A percentile compares a stretch with the other conserved stretches of the same genome.
These are phyloP conservation scores for Ophiocordyceps robertsii DNA, from an alignment of 2,329 filamentous ascomycete species.

Conservation along the genomic window DNA sequence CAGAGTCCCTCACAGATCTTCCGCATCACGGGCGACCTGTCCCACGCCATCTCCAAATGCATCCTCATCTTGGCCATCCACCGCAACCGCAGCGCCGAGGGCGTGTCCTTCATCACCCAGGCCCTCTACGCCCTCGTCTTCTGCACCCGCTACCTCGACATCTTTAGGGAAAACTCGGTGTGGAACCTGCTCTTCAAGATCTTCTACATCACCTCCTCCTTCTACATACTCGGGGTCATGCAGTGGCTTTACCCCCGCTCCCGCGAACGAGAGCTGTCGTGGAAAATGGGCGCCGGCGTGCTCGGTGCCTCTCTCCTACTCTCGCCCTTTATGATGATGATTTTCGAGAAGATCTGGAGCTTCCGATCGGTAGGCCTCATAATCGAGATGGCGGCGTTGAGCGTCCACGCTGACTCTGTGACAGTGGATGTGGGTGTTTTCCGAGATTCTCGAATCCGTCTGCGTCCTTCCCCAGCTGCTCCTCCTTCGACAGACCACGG, in stretches of 20 bases:
- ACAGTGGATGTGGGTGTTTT: slow-evolving; percentile 77
- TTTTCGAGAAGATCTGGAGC: slow-evolving; percentile 43
- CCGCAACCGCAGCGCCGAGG: slow-evolving; percentile 75
- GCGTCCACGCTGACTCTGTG: slow-evolving; percentile 5
- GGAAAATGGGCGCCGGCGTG: slow-evolving; percentile 70
- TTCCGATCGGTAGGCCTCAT: slow-evolving; percentile 31
- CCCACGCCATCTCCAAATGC: slow-evolving; percentile 74
- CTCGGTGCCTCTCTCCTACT: slow-evolving; percentile 50
- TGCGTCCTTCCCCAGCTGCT: slow-evolving; percentile 85
- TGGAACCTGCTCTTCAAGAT: slow-evolving; percentile 82
- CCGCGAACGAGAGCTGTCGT: slow-evolving; percentile 82
- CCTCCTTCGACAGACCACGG: slow-evolving; percentile 83
- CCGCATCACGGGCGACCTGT: slow-evolving; percentile 70
- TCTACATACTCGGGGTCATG: slow-evolving; percentile 84
- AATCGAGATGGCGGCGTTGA: fast-evolving
- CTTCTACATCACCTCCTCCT: slow-evolving; percentile 71
- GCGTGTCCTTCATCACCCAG: slow-evolving; percentile 86
- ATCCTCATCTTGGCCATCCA: slow-evolving; percentile 89
- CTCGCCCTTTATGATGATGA: slow-evolving; percentile 59
- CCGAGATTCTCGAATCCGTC: slow-evolving; percentile 80
- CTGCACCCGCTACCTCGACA: slow-evolving; percentile 71
- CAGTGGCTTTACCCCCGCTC: slow-evolving; percentile 74
- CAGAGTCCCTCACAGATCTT: slow-evolving; percentile 34
- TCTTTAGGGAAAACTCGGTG: slow-evolving; percentile 43
- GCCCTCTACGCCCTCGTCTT: slow-evolving; percentile 80